These are phyloP conservation scores for Chaetomium strumarium DNA, from an alignment of 2,329 filamentous ascomycete species.

Conservation along the genomic window DNA sequence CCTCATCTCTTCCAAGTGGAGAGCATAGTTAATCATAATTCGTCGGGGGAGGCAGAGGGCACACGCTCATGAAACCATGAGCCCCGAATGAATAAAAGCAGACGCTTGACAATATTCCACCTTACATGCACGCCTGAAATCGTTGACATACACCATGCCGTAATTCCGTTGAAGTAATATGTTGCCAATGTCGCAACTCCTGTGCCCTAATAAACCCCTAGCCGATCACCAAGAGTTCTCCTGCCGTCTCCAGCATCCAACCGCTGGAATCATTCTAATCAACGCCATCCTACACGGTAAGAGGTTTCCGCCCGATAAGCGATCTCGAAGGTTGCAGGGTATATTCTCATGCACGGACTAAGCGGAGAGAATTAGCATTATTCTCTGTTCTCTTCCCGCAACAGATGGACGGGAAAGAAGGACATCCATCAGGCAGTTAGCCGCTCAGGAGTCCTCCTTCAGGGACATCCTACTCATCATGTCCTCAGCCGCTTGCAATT, in stretches of 20 bases:
- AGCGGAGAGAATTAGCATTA: conserved; percentile 13
- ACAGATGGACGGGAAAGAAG: not conserved
- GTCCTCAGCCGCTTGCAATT: conserved; percentile 14
- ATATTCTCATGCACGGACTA: conserved; percentile 14
- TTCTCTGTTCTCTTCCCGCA: not conserved
- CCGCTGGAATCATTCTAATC: no score
- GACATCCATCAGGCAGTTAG: conserved; percentile 11
- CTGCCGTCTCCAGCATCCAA: no score
- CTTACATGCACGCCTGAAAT: no score
- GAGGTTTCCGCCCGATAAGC: no score
- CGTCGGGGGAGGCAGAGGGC: not conserved
- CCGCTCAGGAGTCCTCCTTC: conserved; percentile 26
- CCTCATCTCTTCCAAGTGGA: not conserved
- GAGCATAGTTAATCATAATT: not conserved
- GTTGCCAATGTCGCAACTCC: no score
- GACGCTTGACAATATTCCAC: no score
- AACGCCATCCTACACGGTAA: no score
- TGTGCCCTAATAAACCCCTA: no score
- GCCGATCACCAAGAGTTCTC: no score
- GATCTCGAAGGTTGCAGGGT: not conserved
- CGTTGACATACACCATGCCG: no score
- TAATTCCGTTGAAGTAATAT: no score
- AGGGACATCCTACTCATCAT: conserved; percentile 36
- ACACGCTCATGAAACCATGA: not conserved
- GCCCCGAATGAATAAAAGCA: not conserved